phyloP scores from a whole-genome alignment of 148 eudicot species.

The Heliamphora exappendiculata region DNA sequence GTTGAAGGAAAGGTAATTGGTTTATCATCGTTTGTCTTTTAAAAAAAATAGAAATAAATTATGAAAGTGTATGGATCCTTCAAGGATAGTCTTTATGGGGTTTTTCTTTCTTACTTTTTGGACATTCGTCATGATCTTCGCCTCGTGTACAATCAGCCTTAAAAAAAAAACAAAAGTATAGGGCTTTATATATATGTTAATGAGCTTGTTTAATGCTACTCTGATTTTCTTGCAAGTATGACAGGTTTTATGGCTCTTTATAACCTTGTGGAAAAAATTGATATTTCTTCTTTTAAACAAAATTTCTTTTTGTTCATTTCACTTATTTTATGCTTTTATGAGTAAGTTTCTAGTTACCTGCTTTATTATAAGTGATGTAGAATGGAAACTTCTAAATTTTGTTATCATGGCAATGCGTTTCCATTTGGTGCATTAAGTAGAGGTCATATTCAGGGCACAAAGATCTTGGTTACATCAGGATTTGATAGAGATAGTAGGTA shows the following conservation, averaged over 20 bases:
- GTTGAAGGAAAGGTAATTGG: conserved; percentile 83
- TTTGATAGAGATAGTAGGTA: too few species aligned
- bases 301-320: neutral
- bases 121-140: neutral
- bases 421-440: too few species aligned
- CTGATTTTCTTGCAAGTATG: neutral
- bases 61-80: neutral
- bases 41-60: too few species aligned
- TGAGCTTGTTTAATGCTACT: neutral
- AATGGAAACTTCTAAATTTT: neutral
- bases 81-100: too few species aligned
- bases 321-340: neutral
- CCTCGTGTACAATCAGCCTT: neutral
- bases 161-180: neutral
- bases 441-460: too few species aligned
- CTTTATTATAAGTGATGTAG: too few species aligned
- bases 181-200: neutral
- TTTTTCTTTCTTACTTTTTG: neutral
- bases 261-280: neutral
- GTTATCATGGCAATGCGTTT: neutral
- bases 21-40: too few species aligned
- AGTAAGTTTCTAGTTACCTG: neutral
- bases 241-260: neutral
- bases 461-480: too few species aligned
- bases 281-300: neutral